phyloP scores from a whole-genome alignment of 495 filamentous ascomycete genomes.

The Neurospora africana region DNA sequence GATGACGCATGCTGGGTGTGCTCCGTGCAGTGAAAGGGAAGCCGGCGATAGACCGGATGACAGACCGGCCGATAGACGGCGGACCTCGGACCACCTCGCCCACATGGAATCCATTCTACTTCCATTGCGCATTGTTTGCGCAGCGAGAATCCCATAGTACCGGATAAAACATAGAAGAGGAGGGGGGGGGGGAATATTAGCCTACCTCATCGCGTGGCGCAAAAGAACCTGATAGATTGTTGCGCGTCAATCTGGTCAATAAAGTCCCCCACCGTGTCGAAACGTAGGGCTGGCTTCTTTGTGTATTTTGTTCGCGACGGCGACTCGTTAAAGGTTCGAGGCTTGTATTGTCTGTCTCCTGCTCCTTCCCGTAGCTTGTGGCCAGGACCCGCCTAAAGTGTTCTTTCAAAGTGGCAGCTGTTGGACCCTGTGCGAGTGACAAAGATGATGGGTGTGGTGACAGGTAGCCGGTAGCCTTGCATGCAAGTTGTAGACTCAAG shows the following conservation, averaged over 20 bases:
- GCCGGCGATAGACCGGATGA: neutral
- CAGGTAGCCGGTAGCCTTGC: neutral
- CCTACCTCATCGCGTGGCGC: conserved; percentile 20
- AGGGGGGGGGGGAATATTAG: neutral
- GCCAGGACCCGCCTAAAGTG: conserved; percentile 13
- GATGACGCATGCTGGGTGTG: neutral
- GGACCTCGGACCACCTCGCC: neutral
- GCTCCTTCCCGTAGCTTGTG: conserved; percentile 11
- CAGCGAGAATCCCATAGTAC: neutral
- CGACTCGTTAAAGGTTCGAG: neutral
- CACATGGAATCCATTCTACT: neutral
- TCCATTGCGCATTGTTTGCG: neutral
- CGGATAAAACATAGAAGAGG: neutral
- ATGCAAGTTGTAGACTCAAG: neutral
- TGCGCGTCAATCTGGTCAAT: conserved; percentile 4
- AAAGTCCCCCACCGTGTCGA: neutral
- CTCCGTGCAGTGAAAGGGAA: neutral
- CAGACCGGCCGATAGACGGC: neutral
- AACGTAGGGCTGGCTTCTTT: neutral
- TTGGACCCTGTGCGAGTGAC: neutral
- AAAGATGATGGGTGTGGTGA: neutral
- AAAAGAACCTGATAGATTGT: conserved; percentile 5
- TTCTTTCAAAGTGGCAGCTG: neutral
- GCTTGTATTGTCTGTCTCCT: conserved; percentile 9
- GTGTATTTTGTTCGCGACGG: conserved; percentile 9